phyloP scores from a whole-genome alignment of 2,329 filamentous ascomycete species.

The Orbilia brochopaga region DNA sequence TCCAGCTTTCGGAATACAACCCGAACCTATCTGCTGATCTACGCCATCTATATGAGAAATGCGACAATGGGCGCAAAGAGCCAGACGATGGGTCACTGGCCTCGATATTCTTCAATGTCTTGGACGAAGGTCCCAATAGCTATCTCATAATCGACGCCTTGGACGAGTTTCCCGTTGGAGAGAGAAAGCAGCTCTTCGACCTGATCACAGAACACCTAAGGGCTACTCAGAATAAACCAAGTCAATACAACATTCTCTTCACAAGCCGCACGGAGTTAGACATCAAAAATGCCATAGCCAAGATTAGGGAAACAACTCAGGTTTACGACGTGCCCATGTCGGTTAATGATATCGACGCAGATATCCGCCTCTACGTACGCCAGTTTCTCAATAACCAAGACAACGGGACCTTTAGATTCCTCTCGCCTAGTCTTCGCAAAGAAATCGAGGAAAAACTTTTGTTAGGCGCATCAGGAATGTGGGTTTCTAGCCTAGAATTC shows the following conservation, averaged over 20 bases:
- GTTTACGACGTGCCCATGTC: slow-evolving; percentile 51
- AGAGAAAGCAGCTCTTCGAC: slow-evolving; percentile 7
- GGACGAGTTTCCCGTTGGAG: slow-evolving; percentile 25
- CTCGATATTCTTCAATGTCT: slow-evolving; percentile 10
- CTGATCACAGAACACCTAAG: slow-evolving; percentile 8
- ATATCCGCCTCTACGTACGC: slow-evolving; percentile 54
- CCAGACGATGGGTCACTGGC: slow-evolving; percentile 12
- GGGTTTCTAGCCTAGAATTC: slow-evolving; percentile 18
- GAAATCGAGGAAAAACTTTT: slow-evolving; percentile 53
- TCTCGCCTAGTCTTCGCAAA: slow-evolving; percentile 52
- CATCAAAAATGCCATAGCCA: slow-evolving; percentile 44
- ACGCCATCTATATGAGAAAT: slow-evolving; percentile 18
- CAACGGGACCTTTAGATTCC: slow-evolving; percentile 41
- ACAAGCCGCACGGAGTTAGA: slow-evolving; percentile 50
- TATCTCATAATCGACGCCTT: slow-evolving; percentile 44
- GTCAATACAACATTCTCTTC: slow-evolving; percentile 30
- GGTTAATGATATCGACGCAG: slow-evolving; percentile 49
- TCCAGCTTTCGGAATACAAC: slow-evolving; percentile 51
- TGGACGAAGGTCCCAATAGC: slow-evolving; percentile 16
- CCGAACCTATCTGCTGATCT: slow-evolving; percentile 18
- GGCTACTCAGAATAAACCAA: neutral
- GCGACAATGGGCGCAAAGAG: slow-evolving; percentile 15
- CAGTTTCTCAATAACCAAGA: slow-evolving; percentile 47
- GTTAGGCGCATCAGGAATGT: slow-evolving; percentile 54
- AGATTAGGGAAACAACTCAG: slow-evolving; percentile 44